A percentile compares a stretch with the other conserved stretches of the same genome.
Evolutionary conservation across 2,329 filamentous ascomycete species (phyloP).

Genomic region (Mycosphaerella sp.): DNA sequence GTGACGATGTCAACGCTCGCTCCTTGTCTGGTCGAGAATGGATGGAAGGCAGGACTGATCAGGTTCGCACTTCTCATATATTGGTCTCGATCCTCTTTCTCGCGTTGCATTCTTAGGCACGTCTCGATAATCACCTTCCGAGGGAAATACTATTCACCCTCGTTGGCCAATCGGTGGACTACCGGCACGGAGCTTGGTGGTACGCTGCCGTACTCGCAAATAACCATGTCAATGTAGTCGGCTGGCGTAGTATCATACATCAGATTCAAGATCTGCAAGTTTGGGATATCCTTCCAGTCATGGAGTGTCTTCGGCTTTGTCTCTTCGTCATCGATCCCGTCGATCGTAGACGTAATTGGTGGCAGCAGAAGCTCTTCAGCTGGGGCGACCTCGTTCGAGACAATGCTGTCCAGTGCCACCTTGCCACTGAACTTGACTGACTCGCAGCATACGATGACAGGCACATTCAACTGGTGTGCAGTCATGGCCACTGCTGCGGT

Average conservation of each 20-base stretch:
- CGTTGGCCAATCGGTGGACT: constrained; percentile 50
- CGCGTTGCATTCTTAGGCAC: neutral
- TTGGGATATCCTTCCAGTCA: constrained; percentile 54
- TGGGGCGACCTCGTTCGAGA: constrained; percentile 86
- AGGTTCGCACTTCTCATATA: neutral
- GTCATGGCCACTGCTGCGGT: constrained; percentile 82
- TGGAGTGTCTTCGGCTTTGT: constrained; percentile 35
- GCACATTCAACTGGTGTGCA: constrained; percentile 67
- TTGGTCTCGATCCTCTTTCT: neutral
- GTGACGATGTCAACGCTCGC: neutral
- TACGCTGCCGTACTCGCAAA: constrained; percentile 84
- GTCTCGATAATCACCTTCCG: neutral
- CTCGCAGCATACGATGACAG: constrained; percentile 86
- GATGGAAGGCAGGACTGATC: neutral
- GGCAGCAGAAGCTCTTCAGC: constrained; percentile 55
- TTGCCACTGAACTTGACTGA: constrained; percentile 91
- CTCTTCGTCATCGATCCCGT: constrained; percentile 26
- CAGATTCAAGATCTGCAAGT: constrained; percentile 62
- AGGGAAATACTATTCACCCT: constrained; percentile 20
- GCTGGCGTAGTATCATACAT: constrained; percentile 91
- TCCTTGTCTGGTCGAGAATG: neutral
- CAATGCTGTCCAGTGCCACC: constrained; percentile 85
- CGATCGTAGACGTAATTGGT: constrained; percentile 17
- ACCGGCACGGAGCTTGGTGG: constrained; percentile 80
- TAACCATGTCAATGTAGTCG: constrained; percentile 77